A percentile compares a stretch with the other conserved stretches of the same genome.
Conservation (phyloP, 148 eudicot genomes). For the Bassia scoparia region DNA sequence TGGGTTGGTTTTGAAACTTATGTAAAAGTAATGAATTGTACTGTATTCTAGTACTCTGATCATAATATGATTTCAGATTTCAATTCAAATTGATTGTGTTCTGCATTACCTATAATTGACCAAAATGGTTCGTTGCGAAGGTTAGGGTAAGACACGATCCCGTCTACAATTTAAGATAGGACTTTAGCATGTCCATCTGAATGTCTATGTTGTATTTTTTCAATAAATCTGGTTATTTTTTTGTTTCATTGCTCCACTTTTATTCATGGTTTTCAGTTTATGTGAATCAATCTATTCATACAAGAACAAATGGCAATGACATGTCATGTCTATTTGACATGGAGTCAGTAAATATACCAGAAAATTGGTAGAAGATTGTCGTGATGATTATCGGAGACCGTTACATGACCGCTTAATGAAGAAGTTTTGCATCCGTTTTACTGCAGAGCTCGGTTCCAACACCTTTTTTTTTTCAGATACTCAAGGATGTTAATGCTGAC, state of each 20-base stretch:
- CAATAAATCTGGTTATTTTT: too few species aligned
- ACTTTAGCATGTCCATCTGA: too few species aligned
- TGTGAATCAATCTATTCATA: neutral
- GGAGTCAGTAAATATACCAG: constrained; percentile 78
- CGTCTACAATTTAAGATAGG: too few species aligned
- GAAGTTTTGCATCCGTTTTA: constrained; percentile 81
- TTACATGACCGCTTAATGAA: constrained; percentile 59
- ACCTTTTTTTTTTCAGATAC: constrained; percentile 87
- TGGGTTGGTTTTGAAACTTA: too few species aligned
- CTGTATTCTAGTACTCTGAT: too few species aligned
- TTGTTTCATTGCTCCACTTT: neutral
- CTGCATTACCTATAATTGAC: too few species aligned
- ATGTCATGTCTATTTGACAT: constrained; percentile 28
- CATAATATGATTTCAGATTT: too few species aligned
- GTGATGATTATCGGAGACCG: constrained; percentile 96
- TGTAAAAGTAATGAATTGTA: too few species aligned
- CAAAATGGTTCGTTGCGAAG: too few species aligned
- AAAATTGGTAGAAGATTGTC: constrained; percentile 90
- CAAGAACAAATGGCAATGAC: constrained; percentile 9
- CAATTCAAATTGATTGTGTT: too few species aligned
- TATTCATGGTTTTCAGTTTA: neutral
- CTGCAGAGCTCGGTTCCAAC: constrained; percentile 86
- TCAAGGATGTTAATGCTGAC: constrained; percentile 48
- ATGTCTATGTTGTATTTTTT: too few species aligned
- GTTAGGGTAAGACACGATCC: too few species aligned